Evolutionary conservation across 306 rosid species (phyloP), one percentile per base, ranked within the genome.

Genomic region (Fragaria vesca): DNA sequence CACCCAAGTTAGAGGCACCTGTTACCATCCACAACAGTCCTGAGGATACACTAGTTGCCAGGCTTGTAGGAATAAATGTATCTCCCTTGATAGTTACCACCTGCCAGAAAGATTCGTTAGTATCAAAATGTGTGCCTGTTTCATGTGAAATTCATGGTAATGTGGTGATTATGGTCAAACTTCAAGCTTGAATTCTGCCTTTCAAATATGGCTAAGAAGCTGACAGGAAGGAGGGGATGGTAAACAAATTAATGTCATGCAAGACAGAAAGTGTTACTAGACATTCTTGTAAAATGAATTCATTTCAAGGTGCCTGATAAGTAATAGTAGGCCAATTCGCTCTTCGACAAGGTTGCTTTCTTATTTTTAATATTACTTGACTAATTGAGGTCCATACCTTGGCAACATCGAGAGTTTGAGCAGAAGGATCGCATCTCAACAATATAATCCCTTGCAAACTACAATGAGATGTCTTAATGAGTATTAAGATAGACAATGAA

Each of bases 371-470:
- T 47, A 40, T 60, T 55, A 68, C 74, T 78, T 46, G 36, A 69
- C 67, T 60, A 68, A 48, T 57, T 30, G 38, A 62, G 77, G 76
- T 47, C 38, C 82, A 69, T 81, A 94, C 98, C 97, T 89, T 89
- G 77, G 90, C 80, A 74, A 85, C 81, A 60, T 89, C 79, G 66
- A 92, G 90, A 36, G 86, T 83, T 81, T 66, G 82, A 13, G 90
- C 46, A 50, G 93, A 86, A 76, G 85, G 77, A 86, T 89, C 81
- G 75, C 91, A 89, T 66, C 82, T 88, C 83, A 92, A 79, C 65
- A 95, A 70, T 63, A 86, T 69, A 83, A 95, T 85, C 80, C 97
- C 99, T 82, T 85, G 96, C 87, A 95, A 88, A 87, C 99, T 95
- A 69, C 85, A 86, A 42, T 47, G 17, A 30, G 30, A 77, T 32